Conservation (phyloP, 2,329 filamentous ascomycete species). For the Neofusicoccum parvum region DNA sequence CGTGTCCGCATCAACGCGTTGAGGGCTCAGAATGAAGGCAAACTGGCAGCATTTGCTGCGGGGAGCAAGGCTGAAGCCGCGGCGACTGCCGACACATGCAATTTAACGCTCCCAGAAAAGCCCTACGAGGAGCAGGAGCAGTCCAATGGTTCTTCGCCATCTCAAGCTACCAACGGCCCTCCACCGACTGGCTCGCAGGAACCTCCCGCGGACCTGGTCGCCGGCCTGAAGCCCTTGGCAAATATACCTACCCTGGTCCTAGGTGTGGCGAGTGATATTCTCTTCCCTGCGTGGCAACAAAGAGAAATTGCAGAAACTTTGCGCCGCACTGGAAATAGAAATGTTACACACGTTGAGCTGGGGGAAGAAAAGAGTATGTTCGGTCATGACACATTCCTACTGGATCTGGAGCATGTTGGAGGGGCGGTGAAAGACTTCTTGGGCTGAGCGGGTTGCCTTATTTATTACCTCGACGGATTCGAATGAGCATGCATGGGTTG, state of each 20-base stretch:
- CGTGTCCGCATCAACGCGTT: constrained; percentile 65
- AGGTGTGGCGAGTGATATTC: constrained; percentile 91
- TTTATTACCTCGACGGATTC: neutral
- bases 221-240: constrained; percentile 70
- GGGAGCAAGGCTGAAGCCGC: constrained; percentile 31
- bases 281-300: constrained; percentile 98
- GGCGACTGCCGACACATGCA: constrained; percentile 60
- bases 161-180: neutral
- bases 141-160: constrained; percentile 21
- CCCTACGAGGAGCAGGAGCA: constrained; percentile 87
- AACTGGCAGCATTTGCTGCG: constrained; percentile 53
- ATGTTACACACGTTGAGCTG: constrained; percentile 84
- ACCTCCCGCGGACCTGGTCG: constrained; percentile 78
- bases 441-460: constrained; percentile 45
- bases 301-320: constrained; percentile 87
- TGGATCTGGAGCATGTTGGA: constrained; percentile 90
- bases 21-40: constrained; percentile 61
- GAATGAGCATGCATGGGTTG: constrained; percentile 17
- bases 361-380: constrained; percentile 94
- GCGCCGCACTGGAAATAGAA: constrained; percentile 73
- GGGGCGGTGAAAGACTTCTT: constrained; percentile 81
- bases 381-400: constrained; percentile 92
- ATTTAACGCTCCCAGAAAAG: constrained; percentile 75
- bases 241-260: constrained; percentile 84
- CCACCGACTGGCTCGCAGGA: constrained; percentile 41